A percentile compares a stretch with the other conserved stretches of the same genome.
phyloP scores from a whole-genome alignment of 2,329 filamentous ascomycete species.

The Dactylellina drechsleri region DNA sequence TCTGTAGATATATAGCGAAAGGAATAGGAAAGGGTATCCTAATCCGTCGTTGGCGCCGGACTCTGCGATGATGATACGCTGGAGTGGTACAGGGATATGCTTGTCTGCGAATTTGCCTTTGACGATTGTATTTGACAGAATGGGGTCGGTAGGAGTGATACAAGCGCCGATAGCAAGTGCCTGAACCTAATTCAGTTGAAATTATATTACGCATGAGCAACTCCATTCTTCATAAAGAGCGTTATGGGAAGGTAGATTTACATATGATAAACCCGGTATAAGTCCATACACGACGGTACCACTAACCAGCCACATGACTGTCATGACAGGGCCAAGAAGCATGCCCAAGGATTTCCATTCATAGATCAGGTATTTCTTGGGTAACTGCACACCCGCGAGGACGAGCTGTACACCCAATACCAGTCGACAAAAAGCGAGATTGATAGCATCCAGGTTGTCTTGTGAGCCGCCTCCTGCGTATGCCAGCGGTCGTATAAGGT shows the following conservation, averaged over 20 bases:
- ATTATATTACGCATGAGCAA: constrained; percentile 6
- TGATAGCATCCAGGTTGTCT: constrained; percentile 75
- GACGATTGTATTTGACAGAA: constrained; percentile 87
- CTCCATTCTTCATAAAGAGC: neutral
- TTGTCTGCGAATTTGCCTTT: constrained; percentile 94
- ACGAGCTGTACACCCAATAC: constrained; percentile 92
- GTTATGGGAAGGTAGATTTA: constrained; percentile 13
- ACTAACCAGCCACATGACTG: constrained; percentile 84
- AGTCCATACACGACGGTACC: constrained; percentile 80
- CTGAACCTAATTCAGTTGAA: constrained; percentile 66
- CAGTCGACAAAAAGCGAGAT: constrained; percentile 83
- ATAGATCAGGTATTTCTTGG: constrained; percentile 78
- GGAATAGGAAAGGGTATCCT: constrained; percentile 87
- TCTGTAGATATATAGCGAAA: constrained; percentile 84
- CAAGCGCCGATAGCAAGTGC: constrained; percentile 83
- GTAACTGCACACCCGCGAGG: constrained; percentile 85
- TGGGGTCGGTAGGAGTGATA: constrained; percentile 90
- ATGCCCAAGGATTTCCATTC: constrained; percentile 81
- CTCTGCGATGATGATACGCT: constrained; percentile 82
- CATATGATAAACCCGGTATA: constrained; percentile 75
- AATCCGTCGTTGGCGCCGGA: constrained; percentile 89
- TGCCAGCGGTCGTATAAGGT: constrained; percentile 78
- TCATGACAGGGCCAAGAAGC: constrained; percentile 85
- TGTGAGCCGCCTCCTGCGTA: constrained; percentile 71
- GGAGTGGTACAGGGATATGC: constrained; percentile 82